phyloP scores from a whole-genome alignment of 352 stramenopile species.

The Pythium aristosporum region DNA sequence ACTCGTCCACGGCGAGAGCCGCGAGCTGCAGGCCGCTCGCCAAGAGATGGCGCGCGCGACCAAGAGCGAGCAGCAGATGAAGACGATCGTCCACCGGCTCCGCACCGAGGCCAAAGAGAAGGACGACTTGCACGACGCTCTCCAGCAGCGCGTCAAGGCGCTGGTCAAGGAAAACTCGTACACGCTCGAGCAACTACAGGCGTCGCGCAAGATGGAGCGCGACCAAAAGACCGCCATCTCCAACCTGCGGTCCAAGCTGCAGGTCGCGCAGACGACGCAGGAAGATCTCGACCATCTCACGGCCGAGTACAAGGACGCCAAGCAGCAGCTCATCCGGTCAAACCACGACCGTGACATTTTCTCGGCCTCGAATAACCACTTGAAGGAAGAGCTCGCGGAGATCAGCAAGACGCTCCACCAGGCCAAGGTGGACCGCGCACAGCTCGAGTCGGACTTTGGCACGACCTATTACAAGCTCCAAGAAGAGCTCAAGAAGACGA shows the following conservation, averaged over 20 bases:
- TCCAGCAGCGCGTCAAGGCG: slow-evolving; percentile 77
- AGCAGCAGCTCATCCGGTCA: slow-evolving; percentile 61
- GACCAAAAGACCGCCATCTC: slow-evolving; percentile 70
- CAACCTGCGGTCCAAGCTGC: slow-evolving; percentile 65
- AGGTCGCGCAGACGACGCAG: slow-evolving; percentile 59
- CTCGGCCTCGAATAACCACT: slow-evolving; percentile 69
- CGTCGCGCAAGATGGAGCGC: slow-evolving; percentile 63
- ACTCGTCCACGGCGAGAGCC: slow-evolving; percentile 80
- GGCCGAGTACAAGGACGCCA: slow-evolving; percentile 61
- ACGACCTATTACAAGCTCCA: slow-evolving; percentile 63
- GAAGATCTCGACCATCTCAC: slow-evolving; percentile 63
- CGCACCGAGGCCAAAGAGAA: slow-evolving; percentile 67
- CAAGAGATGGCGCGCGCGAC: slow-evolving; percentile 60
- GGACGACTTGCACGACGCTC: slow-evolving; percentile 67
- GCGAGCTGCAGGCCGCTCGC: slow-evolving; percentile 60
- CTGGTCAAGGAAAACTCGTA: slow-evolving; percentile 77
- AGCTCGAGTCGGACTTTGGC: slow-evolving; percentile 72
- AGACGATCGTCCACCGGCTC: slow-evolving; percentile 57
- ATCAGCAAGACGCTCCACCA: slow-evolving; percentile 66
- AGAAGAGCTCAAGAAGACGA: slow-evolving; percentile 66
- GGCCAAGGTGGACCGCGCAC: slow-evolving; percentile 64
- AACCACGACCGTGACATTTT: slow-evolving; percentile 79
- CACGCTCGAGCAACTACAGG: slow-evolving; percentile 73
- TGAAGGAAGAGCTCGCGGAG: slow-evolving; percentile 70
- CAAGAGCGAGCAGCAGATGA: slow-evolving; percentile 79